Evolutionary conservation across 148 eudicot genomes (phyloP).

Genomic region (Rhododendron molle): DNA sequence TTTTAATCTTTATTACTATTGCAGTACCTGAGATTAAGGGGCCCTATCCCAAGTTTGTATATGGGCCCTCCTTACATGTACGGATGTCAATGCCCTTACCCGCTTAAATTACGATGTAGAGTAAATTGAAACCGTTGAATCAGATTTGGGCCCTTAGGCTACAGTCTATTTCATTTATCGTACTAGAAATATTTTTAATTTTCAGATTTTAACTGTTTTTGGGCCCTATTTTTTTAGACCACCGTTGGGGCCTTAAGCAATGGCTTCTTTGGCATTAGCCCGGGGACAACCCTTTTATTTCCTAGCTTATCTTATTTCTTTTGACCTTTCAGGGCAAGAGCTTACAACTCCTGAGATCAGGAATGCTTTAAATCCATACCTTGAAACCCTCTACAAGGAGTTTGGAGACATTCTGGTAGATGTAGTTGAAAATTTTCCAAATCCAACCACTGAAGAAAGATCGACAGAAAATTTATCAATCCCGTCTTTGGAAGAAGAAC

Average conservation of each 20-base stretch:
- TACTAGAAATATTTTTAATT: not conserved
- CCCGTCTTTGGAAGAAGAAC: slow-evolving; percentile 29
- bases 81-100: too few species aligned
- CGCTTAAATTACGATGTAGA: too few species aligned
- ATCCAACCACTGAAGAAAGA: slow-evolving; percentile 39
- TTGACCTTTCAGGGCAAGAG: slow-evolving; percentile 56
- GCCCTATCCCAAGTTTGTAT: too few species aligned
- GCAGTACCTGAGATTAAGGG: too few species aligned
- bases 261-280: not conserved
- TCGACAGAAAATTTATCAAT: slow-evolving; percentile 32
- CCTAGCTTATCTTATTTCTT: not conserved
- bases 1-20: not conserved
- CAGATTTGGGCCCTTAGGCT: not conserved
- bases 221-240: not conserved
- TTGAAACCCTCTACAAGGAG: slow-evolving; percentile 56
- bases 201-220: not conserved
- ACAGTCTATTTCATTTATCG: not conserved
- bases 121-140: not conserved
- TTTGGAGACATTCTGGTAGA: slow-evolving; percentile 48
- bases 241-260: not conserved
- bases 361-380: slow-evolving; percentile 70
- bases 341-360: slow-evolving; percentile 85
- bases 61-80: too few species aligned
- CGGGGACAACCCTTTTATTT: not conserved
- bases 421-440: slow-evolving; percentile 59